Conservation (phyloP, 2,329 filamentous ascomycete genomes). For the Boeremia exigua region DNA sequence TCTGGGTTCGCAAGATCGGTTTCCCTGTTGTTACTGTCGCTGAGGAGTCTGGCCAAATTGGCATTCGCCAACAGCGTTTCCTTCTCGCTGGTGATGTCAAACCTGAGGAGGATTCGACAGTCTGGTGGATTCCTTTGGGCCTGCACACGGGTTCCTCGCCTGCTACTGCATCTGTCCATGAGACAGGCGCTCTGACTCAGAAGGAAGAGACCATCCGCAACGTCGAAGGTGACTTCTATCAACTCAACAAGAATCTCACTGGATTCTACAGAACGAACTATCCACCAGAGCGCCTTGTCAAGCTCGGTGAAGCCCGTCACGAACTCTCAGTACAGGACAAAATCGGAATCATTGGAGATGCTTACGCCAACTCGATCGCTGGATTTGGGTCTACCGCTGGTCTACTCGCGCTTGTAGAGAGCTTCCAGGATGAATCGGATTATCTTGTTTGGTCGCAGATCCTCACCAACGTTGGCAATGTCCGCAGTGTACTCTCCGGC, state of each 20-base stretch:
- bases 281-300: slow-evolving; percentile 79
- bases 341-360: slow-evolving; percentile 89
- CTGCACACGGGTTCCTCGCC: slow-evolving; percentile 72
- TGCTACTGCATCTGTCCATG: slow-evolving; percentile 64
- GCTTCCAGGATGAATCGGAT: slow-evolving; percentile 81
- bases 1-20: slow-evolving; percentile 95
- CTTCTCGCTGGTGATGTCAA: slow-evolving; percentile 89
- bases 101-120: slow-evolving; percentile 86
- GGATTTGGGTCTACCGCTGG: slow-evolving; percentile 83
- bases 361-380: slow-evolving; percentile 85
- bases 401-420: slow-evolving; percentile 81
- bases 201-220: slow-evolving; percentile 80
- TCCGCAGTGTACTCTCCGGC: slow-evolving; percentile 85
- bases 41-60: slow-evolving; percentile 83
- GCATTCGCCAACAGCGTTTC: slow-evolving; percentile 85
- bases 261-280: slow-evolving; percentile 96
- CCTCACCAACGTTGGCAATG: slow-evolving; percentile 73
- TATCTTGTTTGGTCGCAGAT: slow-evolving; percentile 91
- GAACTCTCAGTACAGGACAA: slow-evolving; percentile 85
- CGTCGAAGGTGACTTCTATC: slow-evolving; percentile 83
- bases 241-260: slow-evolving; percentile 87
- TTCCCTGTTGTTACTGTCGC: slow-evolving; percentile 88
- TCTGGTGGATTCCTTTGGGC: slow-evolving; percentile 94
- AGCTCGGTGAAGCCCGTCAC: slow-evolving; percentile 78
- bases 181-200: slow-evolving; percentile 71